Percentiles rank a stretch among this genome's conserved stretches.
phyloP scores from a whole-genome alignment of 2,329 filamentous ascomycete species.

The Zopfia rhizophila region DNA sequence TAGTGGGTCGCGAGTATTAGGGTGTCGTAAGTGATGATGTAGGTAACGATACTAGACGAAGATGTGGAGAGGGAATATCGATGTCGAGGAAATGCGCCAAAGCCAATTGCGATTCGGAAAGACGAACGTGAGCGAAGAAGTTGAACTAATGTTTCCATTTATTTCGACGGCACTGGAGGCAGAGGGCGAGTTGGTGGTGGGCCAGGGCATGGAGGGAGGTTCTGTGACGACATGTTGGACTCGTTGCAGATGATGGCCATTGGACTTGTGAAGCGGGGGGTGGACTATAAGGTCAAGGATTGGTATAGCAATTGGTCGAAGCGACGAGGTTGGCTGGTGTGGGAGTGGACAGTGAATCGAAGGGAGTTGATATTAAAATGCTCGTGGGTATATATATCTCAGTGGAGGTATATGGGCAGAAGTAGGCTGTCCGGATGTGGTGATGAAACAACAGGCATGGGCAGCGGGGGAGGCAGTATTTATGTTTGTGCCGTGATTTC shows the following conservation, averaged over 20 bases:
- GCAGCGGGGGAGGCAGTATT: constrained; percentile 49
- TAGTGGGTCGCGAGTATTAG: constrained; percentile 31
- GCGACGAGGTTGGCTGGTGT: constrained; percentile 7
- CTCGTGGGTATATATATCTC: constrained; percentile 28
- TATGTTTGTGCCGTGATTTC: constrained; percentile 52
- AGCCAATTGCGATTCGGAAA: constrained; percentile 34
- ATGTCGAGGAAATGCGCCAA: constrained; percentile 35
- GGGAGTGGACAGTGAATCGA: constrained; percentile 11
- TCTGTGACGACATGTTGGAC: constrained; percentile 50
- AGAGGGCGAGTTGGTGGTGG: constrained; percentile 60
- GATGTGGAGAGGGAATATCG: constrained; percentile 31
- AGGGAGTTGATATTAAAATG: constrained; percentile 17
- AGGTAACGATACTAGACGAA: constrained; percentile 21
- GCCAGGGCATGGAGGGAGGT: constrained; percentile 59
- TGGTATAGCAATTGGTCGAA: constrained; percentile 9
- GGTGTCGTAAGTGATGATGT: constrained; percentile 20
- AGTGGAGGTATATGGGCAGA: constrained; percentile 12
- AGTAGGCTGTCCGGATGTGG: constrained; percentile 31
- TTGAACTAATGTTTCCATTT: constrained; percentile 26
- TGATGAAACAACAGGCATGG: constrained; percentile 46
- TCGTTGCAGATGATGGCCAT: constrained; percentile 52
- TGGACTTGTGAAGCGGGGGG: constrained; percentile 27
- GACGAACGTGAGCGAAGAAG: constrained; percentile 23
- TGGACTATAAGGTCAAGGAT: constrained; percentile 12
- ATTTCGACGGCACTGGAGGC: constrained; percentile 58